phyloP scores from a whole-genome alignment of 805 yeast species.

The Komagataella mondaviorum region DNA sequence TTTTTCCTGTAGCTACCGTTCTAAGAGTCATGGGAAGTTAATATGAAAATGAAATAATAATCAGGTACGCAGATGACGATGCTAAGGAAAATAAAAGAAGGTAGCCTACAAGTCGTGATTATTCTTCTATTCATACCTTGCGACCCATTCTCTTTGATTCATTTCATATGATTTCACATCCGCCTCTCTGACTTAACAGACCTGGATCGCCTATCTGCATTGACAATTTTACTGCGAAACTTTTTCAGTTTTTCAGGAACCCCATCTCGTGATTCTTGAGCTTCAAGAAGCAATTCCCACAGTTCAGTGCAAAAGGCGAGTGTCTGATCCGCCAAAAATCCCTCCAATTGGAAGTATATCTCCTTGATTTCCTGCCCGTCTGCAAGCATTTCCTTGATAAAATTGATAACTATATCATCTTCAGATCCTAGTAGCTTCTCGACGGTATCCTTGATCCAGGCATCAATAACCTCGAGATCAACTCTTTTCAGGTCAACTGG shows the following conservation, averaged over 20 bases:
- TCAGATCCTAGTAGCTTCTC: conserved; percentile 31
- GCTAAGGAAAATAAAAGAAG: too few species aligned
- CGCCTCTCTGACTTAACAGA: not conserved
- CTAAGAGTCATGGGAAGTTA: too few species aligned
- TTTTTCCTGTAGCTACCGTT: too few species aligned
- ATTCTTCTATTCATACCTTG: too few species aligned
- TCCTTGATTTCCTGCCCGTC: conserved; percentile 21
- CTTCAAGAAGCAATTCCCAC: conserved; percentile 30
- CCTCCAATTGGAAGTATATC: conserved; percentile 27
- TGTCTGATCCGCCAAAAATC: conserved; percentile 29
- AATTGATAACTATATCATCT: conserved; percentile 31
- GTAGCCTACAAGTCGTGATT: too few species aligned
- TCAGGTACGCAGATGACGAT: too few species aligned
- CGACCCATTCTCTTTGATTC: not conserved
- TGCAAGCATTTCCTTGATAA: conserved; percentile 26
- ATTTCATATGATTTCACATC: too few species aligned
- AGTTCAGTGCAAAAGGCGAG: conserved; percentile 23
- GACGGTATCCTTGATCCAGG: conserved; percentile 24
- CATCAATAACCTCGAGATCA: conserved; percentile 21
- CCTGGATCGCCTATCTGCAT: not conserved
- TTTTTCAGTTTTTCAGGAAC: conserved; percentile 22
- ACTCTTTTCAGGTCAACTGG: conserved; percentile 24
- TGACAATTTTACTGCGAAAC: not conserved
- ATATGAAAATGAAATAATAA: too few species aligned
- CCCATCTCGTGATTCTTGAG: conserved; percentile 31